Evolutionary conservation across 2,329 filamentous ascomycete species (phyloP).

Genomic region (Dactylonectria estremocensis): DNA sequence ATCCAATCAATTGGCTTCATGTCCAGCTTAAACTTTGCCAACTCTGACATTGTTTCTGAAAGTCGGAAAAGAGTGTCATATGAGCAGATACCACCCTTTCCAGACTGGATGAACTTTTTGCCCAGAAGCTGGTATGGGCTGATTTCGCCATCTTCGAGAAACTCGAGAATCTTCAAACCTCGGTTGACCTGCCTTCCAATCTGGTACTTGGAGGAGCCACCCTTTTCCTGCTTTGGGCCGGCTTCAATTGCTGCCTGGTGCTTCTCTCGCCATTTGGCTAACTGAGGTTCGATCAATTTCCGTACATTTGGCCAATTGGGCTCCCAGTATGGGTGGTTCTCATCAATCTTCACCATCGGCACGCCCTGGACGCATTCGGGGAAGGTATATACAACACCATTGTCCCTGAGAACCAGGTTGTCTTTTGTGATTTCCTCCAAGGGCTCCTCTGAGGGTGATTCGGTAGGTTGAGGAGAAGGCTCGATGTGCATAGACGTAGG

Average conservation of each 20-base stretch:
- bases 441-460: conserved; percentile 26
- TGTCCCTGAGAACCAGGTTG: conserved; percentile 62
- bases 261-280: conserved; percentile 66
- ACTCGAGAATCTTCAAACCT: conserved; percentile 67
- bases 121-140: conserved; percentile 71
- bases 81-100: conserved; percentile 60
- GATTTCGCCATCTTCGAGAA: conserved; percentile 65
- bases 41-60: conserved; percentile 67
- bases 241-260: conserved; percentile 56
- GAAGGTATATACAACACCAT: conserved; percentile 65
- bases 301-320: conserved; percentile 65
- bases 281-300: conserved; percentile 58
- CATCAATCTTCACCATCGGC: conserved; percentile 66
- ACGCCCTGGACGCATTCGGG: conserved; percentile 69
- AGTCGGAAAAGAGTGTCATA: conserved; percentile 73
- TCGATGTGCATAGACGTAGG: conserved; percentile 48
- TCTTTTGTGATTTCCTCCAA: conserved; percentile 60
- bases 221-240: conserved; percentile 52
- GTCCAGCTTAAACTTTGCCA: conserved; percentile 68
- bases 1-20: conserved; percentile 70
- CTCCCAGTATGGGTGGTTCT: conserved; percentile 70
- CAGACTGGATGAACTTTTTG: conserved; percentile 64
- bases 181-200: conserved; percentile 71
- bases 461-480: conserved; percentile 46
- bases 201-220: conserved; percentile 64